Percentiles rank a stretch among this genome's conserved stretches.
Evolutionary conservation across 2,329 filamentous ascomycete species (phyloP).

Genomic region (Oidium heveae): DNA sequence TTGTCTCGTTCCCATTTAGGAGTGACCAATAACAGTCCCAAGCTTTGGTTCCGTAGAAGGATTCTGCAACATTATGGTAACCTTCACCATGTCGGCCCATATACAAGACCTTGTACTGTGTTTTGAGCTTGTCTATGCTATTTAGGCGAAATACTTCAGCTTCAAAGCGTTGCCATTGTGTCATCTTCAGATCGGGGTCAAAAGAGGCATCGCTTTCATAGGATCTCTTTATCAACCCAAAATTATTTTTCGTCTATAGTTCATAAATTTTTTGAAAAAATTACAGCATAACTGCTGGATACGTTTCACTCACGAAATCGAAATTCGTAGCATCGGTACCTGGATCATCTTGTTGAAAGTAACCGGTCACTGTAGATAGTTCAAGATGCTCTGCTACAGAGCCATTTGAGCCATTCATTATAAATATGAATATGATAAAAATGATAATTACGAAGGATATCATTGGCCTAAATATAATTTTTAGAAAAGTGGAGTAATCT

Average conservation of each 20-base stretch:
- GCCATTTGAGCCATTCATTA: constrained; percentile 7
- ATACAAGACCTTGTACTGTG: constrained; percentile 39
- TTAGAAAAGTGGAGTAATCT: too few relatives aligned
- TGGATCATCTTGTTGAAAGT: constrained; percentile 38
- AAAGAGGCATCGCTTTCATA: constrained; percentile 28
- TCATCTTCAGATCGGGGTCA: constrained; percentile 18
- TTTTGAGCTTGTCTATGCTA: constrained; percentile 17
- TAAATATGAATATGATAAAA: constrained; percentile 6
- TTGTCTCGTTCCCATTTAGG: constrained; percentile 34
- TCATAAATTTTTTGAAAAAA: neutral
- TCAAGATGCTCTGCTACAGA: constrained; percentile 13
- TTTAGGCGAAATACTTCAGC: constrained; percentile 31
- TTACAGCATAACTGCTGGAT: neutral
- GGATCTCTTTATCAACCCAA: constrained; percentile 35
- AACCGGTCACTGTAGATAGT: constrained; percentile 34
- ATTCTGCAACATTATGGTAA: constrained; percentile 35
- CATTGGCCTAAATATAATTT: too few relatives aligned
- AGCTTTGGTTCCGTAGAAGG: constrained; percentile 38
- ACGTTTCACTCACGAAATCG: constrained; percentile 29
- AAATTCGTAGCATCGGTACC: constrained; percentile 29
- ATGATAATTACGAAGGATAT: constrained; percentile 3
- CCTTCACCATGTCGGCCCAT: constrained; percentile 43
- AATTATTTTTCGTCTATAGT: constrained; percentile 22
- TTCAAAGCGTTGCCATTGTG: constrained; percentile 40
- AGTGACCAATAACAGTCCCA: constrained; percentile 51